These are phyloP conservation scores for Xylaria sp. DNA, from an alignment of 2,329 filamentous ascomycete species.

Conservation along the genomic window DNA sequence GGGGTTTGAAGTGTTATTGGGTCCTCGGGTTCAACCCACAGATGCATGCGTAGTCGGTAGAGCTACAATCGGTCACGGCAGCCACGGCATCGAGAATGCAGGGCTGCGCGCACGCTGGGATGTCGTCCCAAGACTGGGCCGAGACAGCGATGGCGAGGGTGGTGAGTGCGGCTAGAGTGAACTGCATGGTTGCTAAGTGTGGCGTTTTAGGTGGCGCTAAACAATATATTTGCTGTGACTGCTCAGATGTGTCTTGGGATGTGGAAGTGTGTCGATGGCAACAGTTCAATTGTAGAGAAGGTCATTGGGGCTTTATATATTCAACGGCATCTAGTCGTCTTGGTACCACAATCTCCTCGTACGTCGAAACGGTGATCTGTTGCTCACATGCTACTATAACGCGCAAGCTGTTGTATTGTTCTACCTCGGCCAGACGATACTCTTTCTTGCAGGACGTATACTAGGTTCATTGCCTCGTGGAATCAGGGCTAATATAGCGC, in stretches of 20 bases:
- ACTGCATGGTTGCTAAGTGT: conserved; percentile 27
- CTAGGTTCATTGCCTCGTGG: conserved; percentile 3
- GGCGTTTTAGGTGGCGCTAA: background rate
- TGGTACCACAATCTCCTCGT: background rate
- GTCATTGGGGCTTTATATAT: conserved; percentile 29
- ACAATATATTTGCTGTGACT: background rate
- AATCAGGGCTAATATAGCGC: background rate
- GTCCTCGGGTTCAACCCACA: conserved; percentile 20
- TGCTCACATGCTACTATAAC: conserved; percentile 17
- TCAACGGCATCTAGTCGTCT: background rate
- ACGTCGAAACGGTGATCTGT: background rate
- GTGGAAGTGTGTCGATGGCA: conserved; percentile 17
- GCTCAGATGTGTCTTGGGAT: background rate
- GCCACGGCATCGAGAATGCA: conserved; percentile 28
- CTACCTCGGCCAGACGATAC: conserved; percentile 12
- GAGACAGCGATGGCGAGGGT: conserved; percentile 21
- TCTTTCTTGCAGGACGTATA: background rate
- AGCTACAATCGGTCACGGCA: conserved; percentile 13
- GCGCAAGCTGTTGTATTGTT: background rate
- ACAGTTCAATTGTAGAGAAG: conserved; percentile 15
- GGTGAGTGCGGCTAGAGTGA: conserved; percentile 24
- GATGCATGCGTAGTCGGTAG: conserved; percentile 28
- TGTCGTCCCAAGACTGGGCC: conserved; percentile 34
- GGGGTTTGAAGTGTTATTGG: background rate
- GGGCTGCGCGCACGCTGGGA: conserved; percentile 32